Evolutionary conservation across 768 basidiomycete genomes (phyloP).

Genomic region (Termitomyces sp.): DNA sequence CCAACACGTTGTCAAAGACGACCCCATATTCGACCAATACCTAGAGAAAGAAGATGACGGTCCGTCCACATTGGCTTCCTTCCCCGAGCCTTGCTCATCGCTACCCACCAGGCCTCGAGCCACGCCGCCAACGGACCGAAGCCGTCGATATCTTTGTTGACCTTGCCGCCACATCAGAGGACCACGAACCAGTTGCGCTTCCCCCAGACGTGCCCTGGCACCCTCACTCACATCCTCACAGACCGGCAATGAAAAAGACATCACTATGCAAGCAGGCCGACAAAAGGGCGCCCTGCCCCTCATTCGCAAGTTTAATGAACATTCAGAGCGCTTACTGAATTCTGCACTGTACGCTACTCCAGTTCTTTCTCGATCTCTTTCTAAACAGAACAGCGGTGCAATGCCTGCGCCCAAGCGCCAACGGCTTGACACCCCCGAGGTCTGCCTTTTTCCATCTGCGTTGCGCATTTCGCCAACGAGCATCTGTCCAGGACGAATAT

Average conservation of each 20-base stretch:
- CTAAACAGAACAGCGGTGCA: constrained; percentile 40
- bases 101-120: constrained; percentile 59
- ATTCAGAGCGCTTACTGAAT: constrained; percentile 84
- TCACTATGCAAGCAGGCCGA: constrained; percentile 94
- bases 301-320: constrained; percentile 96
- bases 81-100: neutral
- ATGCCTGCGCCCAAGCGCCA: constrained; percentile 54
- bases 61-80: constrained; percentile 29
- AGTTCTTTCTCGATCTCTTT: neutral
- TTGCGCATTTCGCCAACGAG: neutral
- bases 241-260: constrained; percentile 86
- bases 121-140: constrained; percentile 60
- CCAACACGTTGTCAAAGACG: constrained; percentile 83
- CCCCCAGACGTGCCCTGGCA: neutral
- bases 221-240: constrained; percentile 23
- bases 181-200: constrained; percentile 74
- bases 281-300: constrained; percentile 85
- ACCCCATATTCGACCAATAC: constrained; percentile 93
- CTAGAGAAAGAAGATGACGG: constrained; percentile 96
- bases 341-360: constrained; percentile 55
- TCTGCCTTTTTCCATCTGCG: constrained; percentile 17
- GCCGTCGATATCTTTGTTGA: constrained; percentile 76
- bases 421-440: constrained; percentile 40
- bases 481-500: constrained; percentile 29
- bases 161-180: constrained; percentile 83